Evolutionary conservation across 306 rosid species (phyloP).

Genomic region (Cucurbita pepo): DNA sequence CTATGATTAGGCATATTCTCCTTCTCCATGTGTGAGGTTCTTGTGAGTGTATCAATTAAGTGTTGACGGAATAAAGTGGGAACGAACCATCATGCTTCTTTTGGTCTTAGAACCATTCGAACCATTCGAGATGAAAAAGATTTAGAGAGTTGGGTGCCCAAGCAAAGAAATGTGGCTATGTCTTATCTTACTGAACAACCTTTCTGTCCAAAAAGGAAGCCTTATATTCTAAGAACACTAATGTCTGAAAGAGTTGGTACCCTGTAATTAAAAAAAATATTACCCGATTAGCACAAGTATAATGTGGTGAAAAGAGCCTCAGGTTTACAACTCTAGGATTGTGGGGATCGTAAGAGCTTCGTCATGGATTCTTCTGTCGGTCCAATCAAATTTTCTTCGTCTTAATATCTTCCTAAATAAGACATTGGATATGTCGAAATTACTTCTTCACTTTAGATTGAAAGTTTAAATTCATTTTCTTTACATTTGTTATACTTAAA

Average conservation of each 20-base stretch:
- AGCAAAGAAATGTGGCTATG: not conserved
- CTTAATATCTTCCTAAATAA: not conserved
- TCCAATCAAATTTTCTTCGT: not conserved
- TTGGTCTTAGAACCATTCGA: not conserved
- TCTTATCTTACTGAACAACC: not conserved
- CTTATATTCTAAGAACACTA: not conserved
- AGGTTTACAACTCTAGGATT: not conserved
- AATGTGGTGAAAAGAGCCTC: not conserved
- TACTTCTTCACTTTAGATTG: no score
- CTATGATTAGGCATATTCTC: not conserved
- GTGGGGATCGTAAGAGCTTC: not conserved
- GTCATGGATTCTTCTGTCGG: not conserved
- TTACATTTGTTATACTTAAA: no score
- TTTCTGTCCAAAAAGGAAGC: not conserved
- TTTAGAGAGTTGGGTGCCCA: not conserved
- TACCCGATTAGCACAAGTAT: not conserved
- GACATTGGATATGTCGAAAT: not conserved
- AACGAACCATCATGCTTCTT: not conserved
- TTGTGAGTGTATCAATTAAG: not conserved
- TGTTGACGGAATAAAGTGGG: not conserved
- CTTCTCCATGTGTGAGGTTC: constrained; percentile 4
- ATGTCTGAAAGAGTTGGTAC: not conserved
- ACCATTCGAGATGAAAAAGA: not conserved
- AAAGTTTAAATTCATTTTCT: no score
- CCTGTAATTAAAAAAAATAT: not conserved